These are phyloP conservation scores for Pinus taeda DNA, from an alignment of 75 land plant genomes.

Conservation along the genomic window DNA sequence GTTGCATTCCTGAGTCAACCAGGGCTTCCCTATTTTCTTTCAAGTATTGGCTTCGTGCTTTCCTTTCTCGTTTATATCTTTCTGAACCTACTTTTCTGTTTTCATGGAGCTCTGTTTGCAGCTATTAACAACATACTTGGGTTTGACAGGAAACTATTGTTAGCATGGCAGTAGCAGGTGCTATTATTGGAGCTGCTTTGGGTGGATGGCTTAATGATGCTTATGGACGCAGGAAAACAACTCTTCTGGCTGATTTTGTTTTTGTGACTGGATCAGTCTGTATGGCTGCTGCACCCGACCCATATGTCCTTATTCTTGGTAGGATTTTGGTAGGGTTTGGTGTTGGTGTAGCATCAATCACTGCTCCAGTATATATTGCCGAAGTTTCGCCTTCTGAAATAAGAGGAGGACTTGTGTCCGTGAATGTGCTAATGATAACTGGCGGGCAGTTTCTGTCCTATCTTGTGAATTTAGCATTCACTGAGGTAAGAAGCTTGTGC, in stretches of 20 bases:
- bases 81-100: background rate
- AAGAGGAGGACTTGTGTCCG: slow-evolving; percentile 77
- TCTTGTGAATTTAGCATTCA: slow-evolving; percentile 84
- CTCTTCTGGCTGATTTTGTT: slow-evolving; percentile 69
- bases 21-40: too few relatives aligned
- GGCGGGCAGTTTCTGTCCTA: slow-evolving; percentile 90
- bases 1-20: too few relatives aligned
- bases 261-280: slow-evolving; percentile 63
- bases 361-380: slow-evolving; percentile 89
- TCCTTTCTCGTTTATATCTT: too few relatives aligned
- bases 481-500: slow-evolving; percentile 52
- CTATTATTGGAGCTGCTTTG: slow-evolving; percentile 76
- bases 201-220: slow-evolving; percentile 86
- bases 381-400: slow-evolving; percentile 83
- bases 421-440: slow-evolving; percentile 86
- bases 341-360: slow-evolving; percentile 84
- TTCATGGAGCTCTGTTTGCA: background rate
- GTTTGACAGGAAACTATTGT: slow-evolving; percentile 80
- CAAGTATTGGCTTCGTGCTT: too few relatives aligned
- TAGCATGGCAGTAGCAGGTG: slow-evolving; percentile 92
- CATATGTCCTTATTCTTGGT: slow-evolving; percentile 74
- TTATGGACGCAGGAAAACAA: slow-evolving; percentile 73
- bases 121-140: slow-evolving; percentile 1
- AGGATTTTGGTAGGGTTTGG: slow-evolving; percentile 78
- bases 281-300: slow-evolving; percentile 81